Evolutionary conservation across 2,329 filamentous ascomycete genomes (phyloP), one percentile per base, ranked within the genome.

Genomic region (Penicillium sp.): DNA sequence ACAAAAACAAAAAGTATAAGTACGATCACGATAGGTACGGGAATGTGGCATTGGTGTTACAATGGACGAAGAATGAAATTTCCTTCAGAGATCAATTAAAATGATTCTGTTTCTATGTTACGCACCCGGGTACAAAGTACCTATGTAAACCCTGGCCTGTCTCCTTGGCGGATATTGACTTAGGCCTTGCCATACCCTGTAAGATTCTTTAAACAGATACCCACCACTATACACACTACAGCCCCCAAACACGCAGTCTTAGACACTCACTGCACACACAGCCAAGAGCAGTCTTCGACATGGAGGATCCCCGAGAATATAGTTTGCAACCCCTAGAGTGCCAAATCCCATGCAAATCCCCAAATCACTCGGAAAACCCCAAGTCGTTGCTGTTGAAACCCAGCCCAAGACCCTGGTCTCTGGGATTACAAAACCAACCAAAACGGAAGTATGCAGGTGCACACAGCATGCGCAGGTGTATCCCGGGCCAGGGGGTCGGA

Each of bases 21-120:
- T 44, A 57, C 55, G 53, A 55, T 25, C 37, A 50, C 31, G 48
- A 55, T 56, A 40, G 45, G 53, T n/a, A 19, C 22, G 30, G 49
- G 26, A 57, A 48, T 40, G 41, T 48, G 26, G 50, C 48, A 52
- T 53, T 44, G 31, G 14, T 53, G 43, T 41, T 40, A 47, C 44
- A 47, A 35, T 35, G 50, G 44, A 53, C 5, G 28, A 52, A 51
- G 42, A 38, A 25, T 38, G 26, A 22, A 30, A 25, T 50, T 44
- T 40, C 19, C 30, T 37, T 31, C 14, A 25, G 16, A 25, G 16
- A 28, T 53, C 28, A 48, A 40, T 53, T 22, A n/a, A 35, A 40
- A 12, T 0, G 22, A 22, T 19, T 30, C 19, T 42, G 25, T 31
- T 33, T 17, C 17, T n/a, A 25, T 40, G 1, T 46, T 38, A 35